Evolutionary conservation across 1,139 yeast genomes (phyloP).

Genomic region (Eremothecium cymbalariae): DNA sequence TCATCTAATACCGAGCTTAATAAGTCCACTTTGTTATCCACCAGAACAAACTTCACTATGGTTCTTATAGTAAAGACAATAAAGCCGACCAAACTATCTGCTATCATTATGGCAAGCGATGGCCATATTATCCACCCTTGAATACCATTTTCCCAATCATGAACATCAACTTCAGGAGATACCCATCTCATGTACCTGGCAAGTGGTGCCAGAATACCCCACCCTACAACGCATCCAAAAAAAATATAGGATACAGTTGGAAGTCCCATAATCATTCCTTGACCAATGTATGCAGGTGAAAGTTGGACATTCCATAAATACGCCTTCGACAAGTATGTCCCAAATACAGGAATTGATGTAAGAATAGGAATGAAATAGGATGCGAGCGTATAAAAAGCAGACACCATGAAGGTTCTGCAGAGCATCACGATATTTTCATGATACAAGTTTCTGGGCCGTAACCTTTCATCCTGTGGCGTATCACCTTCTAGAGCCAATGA

Average conservation of each 20-base stretch:
- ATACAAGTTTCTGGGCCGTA: slow-evolving; percentile 32
- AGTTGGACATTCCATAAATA: slow-evolving; percentile 89
- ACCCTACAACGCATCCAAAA: slow-evolving; percentile 80
- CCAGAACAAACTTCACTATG: slow-evolving; percentile 25
- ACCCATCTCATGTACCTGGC: slow-evolving; percentile 63
- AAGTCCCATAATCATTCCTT: slow-evolving; percentile 94
- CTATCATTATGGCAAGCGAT: slow-evolving; percentile 86
- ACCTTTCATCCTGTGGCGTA: background rate
- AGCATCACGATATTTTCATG: slow-evolving; percentile 52
- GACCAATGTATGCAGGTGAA: slow-evolving; percentile 95
- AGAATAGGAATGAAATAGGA: slow-evolving; percentile 70
- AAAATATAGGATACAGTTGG: slow-evolving; percentile 89
- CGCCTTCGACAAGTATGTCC: slow-evolving; percentile 48
- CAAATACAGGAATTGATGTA: slow-evolving; percentile 68
- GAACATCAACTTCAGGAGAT: slow-evolving; percentile 70
- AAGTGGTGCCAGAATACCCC: slow-evolving; percentile 83
- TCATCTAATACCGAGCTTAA: slow-evolving; percentile 25
- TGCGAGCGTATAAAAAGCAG: slow-evolving; percentile 63
- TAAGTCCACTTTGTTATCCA: slow-evolving; percentile 22
- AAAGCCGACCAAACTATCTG: slow-evolving; percentile 81
- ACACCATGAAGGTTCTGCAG: slow-evolving; percentile 50
- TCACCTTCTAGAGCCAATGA: background rate
- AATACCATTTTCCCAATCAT: slow-evolving; percentile 88
- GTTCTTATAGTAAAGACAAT: slow-evolving; percentile 52
- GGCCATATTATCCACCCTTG: slow-evolving; percentile 98